Evolutionary conservation across 441 rosid genomes (phyloP).

Genomic region (Macaranga tanarius): DNA sequence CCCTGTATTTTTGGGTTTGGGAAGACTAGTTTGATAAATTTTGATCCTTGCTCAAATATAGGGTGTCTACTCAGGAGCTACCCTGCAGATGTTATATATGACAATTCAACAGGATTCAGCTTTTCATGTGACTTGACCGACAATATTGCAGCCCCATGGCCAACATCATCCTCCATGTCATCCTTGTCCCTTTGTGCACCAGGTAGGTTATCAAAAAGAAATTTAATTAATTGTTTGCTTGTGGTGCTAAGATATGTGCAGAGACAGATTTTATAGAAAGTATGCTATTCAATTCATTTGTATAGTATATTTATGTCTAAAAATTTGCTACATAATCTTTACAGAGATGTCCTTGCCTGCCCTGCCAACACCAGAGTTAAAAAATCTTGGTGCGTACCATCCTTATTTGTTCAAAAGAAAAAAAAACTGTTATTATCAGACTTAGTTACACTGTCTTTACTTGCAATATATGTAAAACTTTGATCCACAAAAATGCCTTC

Average conservation of each 20-base stretch:
- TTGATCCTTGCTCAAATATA: conserved; percentile 25
- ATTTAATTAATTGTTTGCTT: background rate
- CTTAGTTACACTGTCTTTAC: background rate
- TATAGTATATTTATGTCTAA: conserved; percentile 13
- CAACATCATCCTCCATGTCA: conserved; percentile 82
- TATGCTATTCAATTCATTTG: conserved; percentile 3
- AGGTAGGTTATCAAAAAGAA: conserved; percentile 41
- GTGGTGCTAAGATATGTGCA: background rate
- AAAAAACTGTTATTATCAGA: background rate
- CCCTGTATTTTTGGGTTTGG: background rate
- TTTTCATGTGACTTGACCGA: conserved; percentile 93
- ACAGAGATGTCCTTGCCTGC: conserved; percentile 98
- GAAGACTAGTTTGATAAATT: background rate
- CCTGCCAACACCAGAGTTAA: conserved; percentile 74
- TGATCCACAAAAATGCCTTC: background rate
- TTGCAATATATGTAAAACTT: background rate
- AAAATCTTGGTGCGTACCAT: conserved; percentile 55
- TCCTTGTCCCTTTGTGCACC: conserved; percentile 92
- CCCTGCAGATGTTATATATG: conserved; percentile 78
- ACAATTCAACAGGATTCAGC: conserved; percentile 83
- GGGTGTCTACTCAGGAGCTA: conserved; percentile 92
- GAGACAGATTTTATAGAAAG: background rate
- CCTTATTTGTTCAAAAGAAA: background rate
- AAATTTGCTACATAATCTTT: conserved; percentile 26
- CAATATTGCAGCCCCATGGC: conserved; percentile 98